Base-by-base conservation (phyloP, 768 basidiomycete species). In the Gelatoporia subvermispora region DNA sequence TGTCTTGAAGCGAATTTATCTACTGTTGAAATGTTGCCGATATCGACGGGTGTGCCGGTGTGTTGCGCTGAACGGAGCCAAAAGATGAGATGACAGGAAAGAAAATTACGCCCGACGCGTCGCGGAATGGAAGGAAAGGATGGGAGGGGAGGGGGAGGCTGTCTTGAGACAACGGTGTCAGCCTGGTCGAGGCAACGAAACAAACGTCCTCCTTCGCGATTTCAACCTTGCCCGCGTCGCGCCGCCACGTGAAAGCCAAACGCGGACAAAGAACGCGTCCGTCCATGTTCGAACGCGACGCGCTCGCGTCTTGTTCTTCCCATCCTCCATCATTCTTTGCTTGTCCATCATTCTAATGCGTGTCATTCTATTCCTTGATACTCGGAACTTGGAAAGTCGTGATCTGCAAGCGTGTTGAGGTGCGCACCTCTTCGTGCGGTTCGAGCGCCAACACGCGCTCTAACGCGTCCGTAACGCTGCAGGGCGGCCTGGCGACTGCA, bases 161-260 rank as follows among this genome's bases (percentile, higher is more conserved):
- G 51, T 50, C 51, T 34, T 35, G 56, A 55, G 64, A 52, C 48
- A 53, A 61, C 59, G 47, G 58, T 52, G 68, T 67, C 64, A 70
- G 67, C 64, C 65, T 63, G 69, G 57, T 55, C 50, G 51, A 60
- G 59, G 61, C 52, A 53, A 53, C 44, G 45, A 62, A 63, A 54
- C 54, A 49, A 54, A 53, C 52, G 48, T 60, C 55, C 51, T 44
- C 34, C n/a, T 53, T 59, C 57, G 58, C 56, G 58, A 57, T 59
- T 58, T 59, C 55, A 54, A 46, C 58, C 50, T 53, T 21, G 48
- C 42, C 48, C 36, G 41, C 44, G 55, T 66, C 68, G 65, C 66
- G 68, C 35, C 31, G 56, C 8, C 70, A 72, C 70, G 70, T 72
- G 70, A 66, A 18, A 41, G 39, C 51, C 52, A 50, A 57, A 57